Evolutionary conservation across 306 rosid species (phyloP).

Genomic region (Sindora glabra): DNA sequence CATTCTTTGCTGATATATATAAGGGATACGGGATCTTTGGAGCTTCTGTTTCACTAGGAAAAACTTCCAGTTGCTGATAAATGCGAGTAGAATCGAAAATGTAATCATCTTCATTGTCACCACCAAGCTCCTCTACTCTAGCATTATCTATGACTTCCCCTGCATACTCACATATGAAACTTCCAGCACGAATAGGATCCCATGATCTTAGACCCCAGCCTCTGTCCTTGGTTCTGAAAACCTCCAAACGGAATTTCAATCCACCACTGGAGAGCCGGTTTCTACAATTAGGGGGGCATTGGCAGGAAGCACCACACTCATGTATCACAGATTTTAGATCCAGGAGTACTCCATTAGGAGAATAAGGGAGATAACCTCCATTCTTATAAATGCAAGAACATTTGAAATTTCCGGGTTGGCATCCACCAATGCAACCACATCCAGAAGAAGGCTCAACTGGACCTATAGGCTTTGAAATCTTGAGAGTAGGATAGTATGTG

Average conservation of each 20-base stretch:
- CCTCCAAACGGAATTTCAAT: conserved; percentile 68
- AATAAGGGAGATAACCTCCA: conserved; percentile 56
- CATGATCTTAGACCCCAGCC: conserved; percentile 96
- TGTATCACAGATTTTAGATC: conserved; percentile 54
- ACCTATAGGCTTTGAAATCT: conserved; percentile 43
- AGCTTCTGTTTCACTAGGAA: conserved; percentile 61
- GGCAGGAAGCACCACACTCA: conserved; percentile 82
- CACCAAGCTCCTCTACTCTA: conserved; percentile 49
- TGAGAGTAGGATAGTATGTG: conserved; percentile 56
- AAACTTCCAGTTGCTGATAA: conserved; percentile 55
- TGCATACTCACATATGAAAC: conserved; percentile 81
- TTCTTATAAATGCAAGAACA: conserved; percentile 75
- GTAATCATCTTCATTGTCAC: conserved; percentile 65
- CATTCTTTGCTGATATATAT: conserved; percentile 50
- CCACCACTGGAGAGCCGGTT: conserved; percentile 71
- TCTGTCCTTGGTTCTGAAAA: conserved; percentile 60
- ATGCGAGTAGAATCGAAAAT: conserved; percentile 69
- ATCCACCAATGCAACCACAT: conserved; percentile 71
- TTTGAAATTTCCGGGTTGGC: conserved; percentile 43
- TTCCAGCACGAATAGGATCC: conserved; percentile 90
- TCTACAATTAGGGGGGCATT: conserved; percentile 71
- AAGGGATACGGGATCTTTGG: conserved; percentile 64
- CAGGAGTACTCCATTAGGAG: conserved; percentile 46
- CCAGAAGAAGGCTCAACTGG: conserved; percentile 46
- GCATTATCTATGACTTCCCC: conserved; percentile 70